These are phyloP conservation scores for Trichoderma endophyticum DNA, from an alignment of 2,329 filamentous ascomycete species.

Conservation along the genomic window DNA sequence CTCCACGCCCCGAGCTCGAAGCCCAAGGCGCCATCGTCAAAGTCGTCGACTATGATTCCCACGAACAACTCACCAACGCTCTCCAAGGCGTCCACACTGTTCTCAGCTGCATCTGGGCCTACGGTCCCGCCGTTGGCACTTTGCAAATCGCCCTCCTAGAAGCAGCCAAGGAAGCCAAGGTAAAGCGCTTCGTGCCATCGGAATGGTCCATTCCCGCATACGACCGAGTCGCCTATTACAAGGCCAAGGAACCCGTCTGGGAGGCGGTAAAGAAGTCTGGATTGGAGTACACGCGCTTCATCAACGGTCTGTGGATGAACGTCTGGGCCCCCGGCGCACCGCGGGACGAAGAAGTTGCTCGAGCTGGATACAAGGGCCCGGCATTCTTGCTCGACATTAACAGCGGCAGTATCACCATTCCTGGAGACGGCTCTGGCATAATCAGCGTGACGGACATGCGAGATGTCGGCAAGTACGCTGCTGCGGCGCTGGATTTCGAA, in stretches of 20 bases:
- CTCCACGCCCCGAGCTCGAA: neutral
- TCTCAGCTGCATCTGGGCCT: conserved; percentile 11
- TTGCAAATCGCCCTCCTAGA: conserved; percentile 10
- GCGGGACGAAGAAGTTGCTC: neutral
- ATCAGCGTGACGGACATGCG: neutral
- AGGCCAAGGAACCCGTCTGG: conserved; percentile 4
- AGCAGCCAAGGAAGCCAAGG: conserved; percentile 3
- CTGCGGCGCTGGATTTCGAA: conserved; percentile 9
- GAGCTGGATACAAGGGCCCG: neutral
- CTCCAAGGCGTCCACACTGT: conserved; percentile 14
- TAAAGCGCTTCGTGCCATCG: neutral
- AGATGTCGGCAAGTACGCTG: conserved; percentile 13
- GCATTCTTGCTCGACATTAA: neutral
- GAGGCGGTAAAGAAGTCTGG: conserved; percentile 9
- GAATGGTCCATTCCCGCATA: conserved; percentile 13
- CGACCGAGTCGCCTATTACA: neutral
- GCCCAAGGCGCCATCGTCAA: neutral
- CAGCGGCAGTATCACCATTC: neutral
- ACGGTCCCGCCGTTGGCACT: neutral
- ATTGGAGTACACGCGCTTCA: conserved; percentile 16
- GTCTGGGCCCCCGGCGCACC: conserved; percentile 2
- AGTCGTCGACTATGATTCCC: conserved; percentile 5
- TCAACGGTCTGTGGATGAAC: conserved; percentile 13
- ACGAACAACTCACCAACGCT: neutral
- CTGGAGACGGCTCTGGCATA: neutral